These are phyloP conservation scores for Corchorus capsularis DNA, from an alignment of 345 rosid genomes.

Conservation along the genomic window DNA sequence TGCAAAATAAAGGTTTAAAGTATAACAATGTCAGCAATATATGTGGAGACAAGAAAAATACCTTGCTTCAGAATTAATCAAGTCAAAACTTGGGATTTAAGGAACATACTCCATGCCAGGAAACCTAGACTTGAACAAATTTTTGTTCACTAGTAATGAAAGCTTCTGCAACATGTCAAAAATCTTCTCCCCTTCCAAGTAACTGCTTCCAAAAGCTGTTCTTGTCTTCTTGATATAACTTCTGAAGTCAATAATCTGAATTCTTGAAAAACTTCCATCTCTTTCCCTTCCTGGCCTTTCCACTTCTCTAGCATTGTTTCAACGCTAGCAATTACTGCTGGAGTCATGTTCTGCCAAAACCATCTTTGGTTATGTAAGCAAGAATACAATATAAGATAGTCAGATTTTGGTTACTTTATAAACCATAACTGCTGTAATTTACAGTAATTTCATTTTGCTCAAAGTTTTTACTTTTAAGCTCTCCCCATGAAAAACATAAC, in stretches of 20 bases:
- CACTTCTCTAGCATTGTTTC: conserved; percentile 49
- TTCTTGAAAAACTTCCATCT: conserved; percentile 45
- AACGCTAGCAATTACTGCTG: conserved; percentile 39
- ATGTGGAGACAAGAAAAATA: too few species aligned
- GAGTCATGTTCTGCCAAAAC: conserved; percentile 33
- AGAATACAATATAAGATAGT: neutral
- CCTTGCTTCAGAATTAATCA: neutral
- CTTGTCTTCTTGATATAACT: conserved; percentile 49
- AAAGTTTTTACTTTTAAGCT: conserved; percentile 36
- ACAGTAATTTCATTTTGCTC: neutral
- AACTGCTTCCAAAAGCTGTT: conserved; percentile 59
- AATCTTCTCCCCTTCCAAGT: conserved; percentile 41
- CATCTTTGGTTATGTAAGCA: neutral
- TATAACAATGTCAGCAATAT: neutral
- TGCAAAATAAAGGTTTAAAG: neutral
- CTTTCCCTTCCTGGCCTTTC: conserved; percentile 34
- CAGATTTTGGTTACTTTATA: too few species aligned
- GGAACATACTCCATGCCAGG: neutral
- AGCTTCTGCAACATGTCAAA: conserved; percentile 35
- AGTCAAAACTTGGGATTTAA: neutral
- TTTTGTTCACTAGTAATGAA: neutral
- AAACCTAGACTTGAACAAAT: neutral
- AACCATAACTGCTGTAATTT: neutral
- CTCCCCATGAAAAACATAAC: conserved; percentile 47
- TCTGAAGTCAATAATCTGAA: conserved; percentile 46